Evolutionary conservation across 768 basidiomycete species (phyloP).

Genomic region (Tulasnella sp.): DNA sequence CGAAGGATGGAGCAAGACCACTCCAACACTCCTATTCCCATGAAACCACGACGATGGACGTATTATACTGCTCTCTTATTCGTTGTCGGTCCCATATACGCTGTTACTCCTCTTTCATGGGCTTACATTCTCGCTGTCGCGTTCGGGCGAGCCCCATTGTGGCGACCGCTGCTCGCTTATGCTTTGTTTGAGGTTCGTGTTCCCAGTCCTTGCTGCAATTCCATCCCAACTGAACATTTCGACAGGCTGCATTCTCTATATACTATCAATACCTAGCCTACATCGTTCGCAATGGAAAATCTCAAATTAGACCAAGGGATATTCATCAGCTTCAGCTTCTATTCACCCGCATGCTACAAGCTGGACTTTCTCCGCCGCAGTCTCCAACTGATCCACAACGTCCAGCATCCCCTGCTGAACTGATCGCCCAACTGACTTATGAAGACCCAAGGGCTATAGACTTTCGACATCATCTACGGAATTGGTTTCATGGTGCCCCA

Average conservation of each 20-base stretch:
- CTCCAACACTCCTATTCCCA: no score
- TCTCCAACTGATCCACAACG: neutral
- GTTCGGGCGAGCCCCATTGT: no score
- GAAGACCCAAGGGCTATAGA: conserved; percentile 62
- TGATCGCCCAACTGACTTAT: conserved; percentile 41
- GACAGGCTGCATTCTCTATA: conserved; percentile 54
- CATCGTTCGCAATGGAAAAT: conserved; percentile 34
- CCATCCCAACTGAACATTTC: conserved; percentile 3
- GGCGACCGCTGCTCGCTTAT: conserved; percentile 19
- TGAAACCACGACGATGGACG: no score
- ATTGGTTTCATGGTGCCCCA: conserved; percentile 55
- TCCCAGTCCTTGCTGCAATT: conserved; percentile 1
- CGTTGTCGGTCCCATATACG: conserved; percentile 52
- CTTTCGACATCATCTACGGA: conserved; percentile 13
- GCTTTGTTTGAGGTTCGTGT: conserved; percentile 15
- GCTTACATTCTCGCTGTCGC: conserved; percentile 39
- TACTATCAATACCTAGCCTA: conserved; percentile 43
- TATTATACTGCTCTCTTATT: conserved; percentile 44
- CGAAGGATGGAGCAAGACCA: no score
- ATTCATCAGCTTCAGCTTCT: conserved; percentile 44
- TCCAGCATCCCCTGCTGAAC: conserved; percentile 36
- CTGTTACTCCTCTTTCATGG: conserved; percentile 52
- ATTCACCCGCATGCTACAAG: conserved; percentile 48
- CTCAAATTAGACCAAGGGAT: conserved; percentile 35
- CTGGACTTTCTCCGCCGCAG: conserved; percentile 43